Evolutionary conservation across 1,139 yeast genomes (phyloP).

Genomic region (Blastobotrys malaysiensis): DNA sequence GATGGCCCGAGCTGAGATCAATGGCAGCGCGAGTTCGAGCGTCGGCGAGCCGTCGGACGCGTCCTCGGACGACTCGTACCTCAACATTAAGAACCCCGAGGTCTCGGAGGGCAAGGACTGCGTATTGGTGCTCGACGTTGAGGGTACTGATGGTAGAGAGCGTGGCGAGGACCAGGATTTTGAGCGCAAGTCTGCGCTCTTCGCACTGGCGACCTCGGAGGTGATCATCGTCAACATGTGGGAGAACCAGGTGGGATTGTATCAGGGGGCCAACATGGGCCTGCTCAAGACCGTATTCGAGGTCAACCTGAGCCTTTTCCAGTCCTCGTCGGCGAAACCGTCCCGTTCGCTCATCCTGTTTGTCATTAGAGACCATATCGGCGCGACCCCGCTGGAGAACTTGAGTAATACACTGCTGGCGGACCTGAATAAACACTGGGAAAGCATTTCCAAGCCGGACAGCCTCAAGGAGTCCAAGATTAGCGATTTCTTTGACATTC

Average conservation of each 20-base stretch:
- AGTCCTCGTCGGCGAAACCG: slow-evolving; percentile 35
- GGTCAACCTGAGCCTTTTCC: slow-evolving; percentile 81
- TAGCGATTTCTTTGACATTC: slow-evolving; percentile 76
- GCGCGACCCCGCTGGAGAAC: slow-evolving; percentile 75
- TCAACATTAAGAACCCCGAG: slow-evolving; percentile 12
- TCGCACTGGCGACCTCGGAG: slow-evolving; percentile 90
- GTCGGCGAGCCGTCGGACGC: slow-evolving; percentile 8
- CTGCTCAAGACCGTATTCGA: slow-evolving; percentile 91
- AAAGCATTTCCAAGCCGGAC: slow-evolving; percentile 62
- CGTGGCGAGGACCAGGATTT: slow-evolving; percentile 98
- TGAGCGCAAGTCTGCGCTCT: slow-evolving; percentile 91
- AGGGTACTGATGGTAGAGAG: slow-evolving; percentile 97
- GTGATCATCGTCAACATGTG: slow-evolving; percentile 87
- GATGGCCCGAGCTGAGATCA: slow-evolving; percentile 52
- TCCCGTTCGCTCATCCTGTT: slow-evolving; percentile 67
- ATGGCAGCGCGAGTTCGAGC: slow-evolving; percentile 8
- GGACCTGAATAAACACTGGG: slow-evolving; percentile 79
- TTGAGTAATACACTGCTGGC: slow-evolving; percentile 60
- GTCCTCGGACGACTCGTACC: slow-evolving; percentile 16
- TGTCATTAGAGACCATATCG: slow-evolving; percentile 89
- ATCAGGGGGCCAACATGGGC: slow-evolving; percentile 98
- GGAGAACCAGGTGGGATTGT: slow-evolving; percentile 95
- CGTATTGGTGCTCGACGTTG: slow-evolving; percentile 88
- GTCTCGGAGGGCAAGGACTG: not conserved
- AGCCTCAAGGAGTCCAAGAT: slow-evolving; percentile 46